phyloP scores from a whole-genome alignment of 2,329 filamentous ascomycete species.

The Coniella lustricola region DNA sequence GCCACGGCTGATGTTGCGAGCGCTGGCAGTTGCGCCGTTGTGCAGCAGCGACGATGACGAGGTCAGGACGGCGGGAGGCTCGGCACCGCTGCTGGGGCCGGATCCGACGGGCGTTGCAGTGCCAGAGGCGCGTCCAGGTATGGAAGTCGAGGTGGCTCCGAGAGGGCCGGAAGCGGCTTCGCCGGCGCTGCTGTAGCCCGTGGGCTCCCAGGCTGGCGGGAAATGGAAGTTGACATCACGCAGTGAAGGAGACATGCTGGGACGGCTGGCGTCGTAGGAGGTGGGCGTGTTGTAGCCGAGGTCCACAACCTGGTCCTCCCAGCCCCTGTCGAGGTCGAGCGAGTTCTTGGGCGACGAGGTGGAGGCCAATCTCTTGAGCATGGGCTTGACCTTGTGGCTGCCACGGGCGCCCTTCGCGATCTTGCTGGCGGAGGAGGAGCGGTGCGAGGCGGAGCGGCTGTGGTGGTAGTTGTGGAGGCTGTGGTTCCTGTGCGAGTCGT shows the following conservation, averaged over 20 bases:
- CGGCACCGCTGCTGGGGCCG: too few species aligned
- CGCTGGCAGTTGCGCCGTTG: not conserved
- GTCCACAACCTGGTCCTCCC: constrained; percentile 45
- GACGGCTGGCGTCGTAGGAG: constrained; percentile 19
- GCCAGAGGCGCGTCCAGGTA: constrained; percentile 15
- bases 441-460: constrained; percentile 11
- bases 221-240: constrained; percentile 41
- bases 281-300: constrained; percentile 26
- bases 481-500: constrained; percentile 19
- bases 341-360: constrained; percentile 55
- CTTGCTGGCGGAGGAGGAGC: constrained; percentile 22
- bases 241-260: constrained; percentile 21
- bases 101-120: constrained; percentile 11
- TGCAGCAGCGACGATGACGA: not conserved
- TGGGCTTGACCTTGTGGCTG: constrained; percentile 50
- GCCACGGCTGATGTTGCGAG: constrained; percentile 10
- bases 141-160: not conserved
- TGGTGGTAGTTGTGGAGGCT: constrained; percentile 17
- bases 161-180: not conserved
- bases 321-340: constrained; percentile 53
- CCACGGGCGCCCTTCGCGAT: constrained; percentile 37
- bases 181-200: constrained; percentile 4
- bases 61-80: constrained; percentile 20
- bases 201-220: constrained; percentile 13
- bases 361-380: constrained; percentile 47